These are phyloP conservation scores for Cordyceps fumosorosea DNA, from an alignment of 2,329 filamentous ascomycete genomes.

Conservation along the genomic window DNA sequence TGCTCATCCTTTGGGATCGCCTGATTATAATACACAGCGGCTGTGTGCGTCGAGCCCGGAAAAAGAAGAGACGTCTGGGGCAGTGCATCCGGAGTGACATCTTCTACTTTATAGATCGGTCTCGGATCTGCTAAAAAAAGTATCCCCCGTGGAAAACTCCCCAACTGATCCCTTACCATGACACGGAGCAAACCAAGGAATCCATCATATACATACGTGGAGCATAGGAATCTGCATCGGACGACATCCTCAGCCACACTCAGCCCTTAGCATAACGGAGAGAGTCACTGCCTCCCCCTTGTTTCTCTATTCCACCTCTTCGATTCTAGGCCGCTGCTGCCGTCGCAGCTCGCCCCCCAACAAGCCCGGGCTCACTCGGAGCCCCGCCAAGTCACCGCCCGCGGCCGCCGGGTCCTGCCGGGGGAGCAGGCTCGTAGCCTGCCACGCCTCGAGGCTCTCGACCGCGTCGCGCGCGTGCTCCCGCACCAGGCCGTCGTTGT, in stretches of 20 bases:
- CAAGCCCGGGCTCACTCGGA: neutral
- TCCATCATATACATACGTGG: no score
- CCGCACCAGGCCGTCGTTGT: slow-evolving; percentile 61
- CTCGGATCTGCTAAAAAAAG: neutral
- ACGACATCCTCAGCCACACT: no score
- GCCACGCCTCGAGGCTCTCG: slow-evolving; percentile 59
- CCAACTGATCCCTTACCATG: no score
- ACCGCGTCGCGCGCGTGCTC: slow-evolving; percentile 61
- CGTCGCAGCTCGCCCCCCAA: neutral
- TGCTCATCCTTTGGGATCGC: no score
- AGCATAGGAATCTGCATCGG: no score
- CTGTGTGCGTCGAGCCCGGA: no score
- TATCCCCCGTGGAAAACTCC: neutral
- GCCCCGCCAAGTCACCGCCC: slow-evolving; percentile 16
- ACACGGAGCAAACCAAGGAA: neutral
- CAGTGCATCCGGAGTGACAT: neutral
- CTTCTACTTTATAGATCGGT: neutral
- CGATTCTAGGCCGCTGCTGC: slow-evolving; percentile 38
- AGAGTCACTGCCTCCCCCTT: slow-evolving; percentile 12
- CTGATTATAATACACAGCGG: no score
- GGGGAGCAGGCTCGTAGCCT: slow-evolving; percentile 43
- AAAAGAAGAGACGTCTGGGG: no score
- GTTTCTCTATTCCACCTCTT: slow-evolving; percentile 58
- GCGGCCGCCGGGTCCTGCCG: slow-evolving; percentile 17
- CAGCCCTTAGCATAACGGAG: neutral